Base-by-base conservation (phyloP, 2,329 filamentous ascomycete genomes). In the Penicillium sp. region DNA sequence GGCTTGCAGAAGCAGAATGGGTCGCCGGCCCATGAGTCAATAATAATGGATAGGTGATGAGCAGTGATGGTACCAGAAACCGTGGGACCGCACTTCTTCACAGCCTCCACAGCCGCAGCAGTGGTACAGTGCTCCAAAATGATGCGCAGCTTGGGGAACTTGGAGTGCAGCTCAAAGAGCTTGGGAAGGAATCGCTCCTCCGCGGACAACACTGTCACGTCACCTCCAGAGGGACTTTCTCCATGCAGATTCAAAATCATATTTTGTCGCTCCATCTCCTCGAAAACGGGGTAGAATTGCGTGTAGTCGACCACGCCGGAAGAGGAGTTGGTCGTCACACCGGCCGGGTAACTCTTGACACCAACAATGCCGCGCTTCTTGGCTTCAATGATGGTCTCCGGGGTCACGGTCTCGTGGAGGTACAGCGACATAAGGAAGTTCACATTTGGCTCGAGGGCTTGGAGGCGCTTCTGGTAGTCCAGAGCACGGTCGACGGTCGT, bases 201-300 rank as follows among this genome's bases (percentile, higher is more conserved):
- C 21, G 88, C 88, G 66, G 88, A 89, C 62, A 91, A 77, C 31
- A 85, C 81, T 0, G 82, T 85, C 58, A 83, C 78, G 49, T 73
- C 72, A 13, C 69, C 71, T 29, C 61, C 61, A 35, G 70, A 72
- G 7, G 72, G 72, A 29, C 64, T 63, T 51, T 97, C 93, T 64
- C 93, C 93, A 73, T 97, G 93, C n/a, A 97, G 80, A 77, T 97
- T 97, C 42, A 96, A 82, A n/a, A 96, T 83, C 71, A 96, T 81
- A 64, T 88, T 86, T 64, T 92, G 85, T 59, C 87, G 79, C 72
- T 96, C 89, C 93, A 97, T 97, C 63, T 90, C 89, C n/a, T 82
- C 84, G 70, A 97, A 96, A 15, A 93, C 89, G 6, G 77, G 76
- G 57, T 79, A 79, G 64, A 78, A 78, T 17, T 71, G 64, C 9